These are phyloP conservation scores for Alliaria petiolata DNA, from an alignment of 345 rosid species.

Conservation along the genomic window DNA sequence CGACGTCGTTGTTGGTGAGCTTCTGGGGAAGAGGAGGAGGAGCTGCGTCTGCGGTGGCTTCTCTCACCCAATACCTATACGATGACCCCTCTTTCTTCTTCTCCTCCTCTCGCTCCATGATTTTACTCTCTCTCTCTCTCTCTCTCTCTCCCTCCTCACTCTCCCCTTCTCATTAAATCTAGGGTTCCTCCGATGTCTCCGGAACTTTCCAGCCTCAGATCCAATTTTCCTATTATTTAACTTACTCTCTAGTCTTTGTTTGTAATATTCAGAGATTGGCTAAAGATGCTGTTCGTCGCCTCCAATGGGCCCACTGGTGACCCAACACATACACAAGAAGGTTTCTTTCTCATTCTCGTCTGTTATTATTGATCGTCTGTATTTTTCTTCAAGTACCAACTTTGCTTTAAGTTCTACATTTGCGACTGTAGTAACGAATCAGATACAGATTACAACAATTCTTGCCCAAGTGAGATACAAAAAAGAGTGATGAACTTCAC, in stretches of 20 bases:
- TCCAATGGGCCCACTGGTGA: constrained; percentile 16
- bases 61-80: constrained; percentile 90
- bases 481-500: not conserved
- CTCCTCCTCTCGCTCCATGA: constrained; percentile 43
- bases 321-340: constrained; percentile 4
- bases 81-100: constrained; percentile 42
- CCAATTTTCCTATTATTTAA: constrained; percentile 25
- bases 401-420: not conserved
- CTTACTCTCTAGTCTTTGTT: not conserved
- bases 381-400: not conserved
- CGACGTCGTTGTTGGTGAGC: constrained; percentile 43
- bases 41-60: constrained; percentile 65
- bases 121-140: not conserved
- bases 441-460: constrained; percentile 6
- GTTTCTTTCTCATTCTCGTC: not conserved
- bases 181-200: constrained; percentile 37
- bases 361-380: not conserved
- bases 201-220: constrained; percentile 28
- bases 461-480: constrained; percentile 8
- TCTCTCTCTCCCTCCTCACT: not conserved
- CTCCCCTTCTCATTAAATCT: constrained; percentile 18
- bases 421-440: constrained; percentile 7
- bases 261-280: not conserved
- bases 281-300: not conserved
- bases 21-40: constrained; percentile 71